A percentile compares a stretch with the other conserved stretches of the same genome.
Evolutionary conservation across 176 grass and related monocot species (phyloP).

Genomic region (Musa troglodytarum): DNA sequence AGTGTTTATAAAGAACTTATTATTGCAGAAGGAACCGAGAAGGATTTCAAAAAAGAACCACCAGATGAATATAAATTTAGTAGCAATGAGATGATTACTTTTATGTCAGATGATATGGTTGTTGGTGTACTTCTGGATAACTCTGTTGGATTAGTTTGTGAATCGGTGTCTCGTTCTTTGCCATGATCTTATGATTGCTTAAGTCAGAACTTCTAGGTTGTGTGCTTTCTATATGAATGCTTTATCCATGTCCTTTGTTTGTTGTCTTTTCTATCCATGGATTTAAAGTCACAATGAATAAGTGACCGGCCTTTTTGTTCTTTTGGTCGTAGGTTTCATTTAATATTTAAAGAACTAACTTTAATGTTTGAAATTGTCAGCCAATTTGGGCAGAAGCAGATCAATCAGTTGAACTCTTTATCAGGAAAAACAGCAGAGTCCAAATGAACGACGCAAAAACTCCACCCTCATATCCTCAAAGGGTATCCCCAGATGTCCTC

Average conservation of each 20-base stretch:
- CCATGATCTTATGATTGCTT: background rate
- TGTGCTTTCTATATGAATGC: background rate
- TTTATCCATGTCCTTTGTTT: background rate
- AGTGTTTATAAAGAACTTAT: too few species aligned
- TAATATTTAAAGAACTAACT: background rate
- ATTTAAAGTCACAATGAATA: too few species aligned
- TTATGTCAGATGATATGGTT: too few species aligned
- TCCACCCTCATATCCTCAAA: conserved; percentile 54
- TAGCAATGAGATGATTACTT: background rate
- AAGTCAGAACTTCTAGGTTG: background rate
- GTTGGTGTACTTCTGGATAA: too few species aligned
- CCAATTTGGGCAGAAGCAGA: conserved; percentile 49
- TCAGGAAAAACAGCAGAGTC: conserved; percentile 23
- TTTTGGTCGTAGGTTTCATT: background rate
- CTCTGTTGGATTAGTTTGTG: too few species aligned
- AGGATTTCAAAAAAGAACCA: too few species aligned
- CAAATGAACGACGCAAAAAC: conserved; percentile 28
- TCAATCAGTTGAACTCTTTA: conserved; percentile 30
- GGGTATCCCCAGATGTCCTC: conserved; percentile 54
- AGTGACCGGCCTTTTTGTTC: background rate
- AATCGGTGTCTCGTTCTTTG: background rate
- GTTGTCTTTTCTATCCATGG: background rate
- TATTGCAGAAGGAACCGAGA: too few species aligned
- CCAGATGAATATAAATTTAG: background rate
- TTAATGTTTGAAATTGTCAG: conserved; percentile 18